Conservation (phyloP, 768 basidiomycete species). For the Pulveroboletus sp. region DNA sequence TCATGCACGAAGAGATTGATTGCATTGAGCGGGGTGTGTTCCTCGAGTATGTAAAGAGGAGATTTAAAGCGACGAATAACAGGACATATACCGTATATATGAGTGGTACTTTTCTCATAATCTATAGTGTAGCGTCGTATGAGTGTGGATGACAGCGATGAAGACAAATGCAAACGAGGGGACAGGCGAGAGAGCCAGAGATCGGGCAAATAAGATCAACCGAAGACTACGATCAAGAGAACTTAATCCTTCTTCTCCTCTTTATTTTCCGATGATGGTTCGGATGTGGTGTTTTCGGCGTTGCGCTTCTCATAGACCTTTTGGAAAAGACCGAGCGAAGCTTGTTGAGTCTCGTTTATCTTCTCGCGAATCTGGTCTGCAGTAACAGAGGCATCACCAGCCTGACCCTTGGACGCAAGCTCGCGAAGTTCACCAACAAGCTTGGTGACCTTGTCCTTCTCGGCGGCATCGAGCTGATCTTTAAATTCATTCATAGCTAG, state of each 20-base stretch:
- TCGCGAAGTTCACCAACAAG: constrained; percentile 87
- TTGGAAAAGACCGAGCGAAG: constrained; percentile 95
- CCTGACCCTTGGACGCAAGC: constrained; percentile 85
- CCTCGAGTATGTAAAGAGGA: constrained; percentile 14
- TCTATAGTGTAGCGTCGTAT: constrained; percentile 25
- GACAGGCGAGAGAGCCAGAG: constrained; percentile 17
- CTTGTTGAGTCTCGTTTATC: constrained; percentile 91
- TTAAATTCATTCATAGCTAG: constrained; percentile 96
- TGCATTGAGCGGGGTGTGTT: constrained; percentile 26
- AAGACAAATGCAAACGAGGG: constrained; percentile 22
- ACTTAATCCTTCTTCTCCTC: constrained; percentile 85
- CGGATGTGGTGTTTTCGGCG: constrained; percentile 58
- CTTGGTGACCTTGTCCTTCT: constrained; percentile 92
- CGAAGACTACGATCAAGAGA: neutral
- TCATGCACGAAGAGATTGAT: too few species aligned
- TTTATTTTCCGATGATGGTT: constrained; percentile 43
- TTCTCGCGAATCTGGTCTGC: constrained; percentile 89
- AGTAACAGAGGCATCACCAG: constrained; percentile 75
- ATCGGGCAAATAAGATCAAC: constrained; percentile 8
- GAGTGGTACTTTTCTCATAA: constrained; percentile 29
- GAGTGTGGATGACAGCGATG: constrained; percentile 1
- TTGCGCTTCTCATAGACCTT: constrained; percentile 94
- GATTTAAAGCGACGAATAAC: constrained; percentile 14
- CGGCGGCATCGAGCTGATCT: constrained; percentile 87
- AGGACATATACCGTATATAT: constrained; percentile 21